Base-by-base conservation (phyloP, 2,329 filamentous ascomycete species). In the Zalaria sp. region DNA sequence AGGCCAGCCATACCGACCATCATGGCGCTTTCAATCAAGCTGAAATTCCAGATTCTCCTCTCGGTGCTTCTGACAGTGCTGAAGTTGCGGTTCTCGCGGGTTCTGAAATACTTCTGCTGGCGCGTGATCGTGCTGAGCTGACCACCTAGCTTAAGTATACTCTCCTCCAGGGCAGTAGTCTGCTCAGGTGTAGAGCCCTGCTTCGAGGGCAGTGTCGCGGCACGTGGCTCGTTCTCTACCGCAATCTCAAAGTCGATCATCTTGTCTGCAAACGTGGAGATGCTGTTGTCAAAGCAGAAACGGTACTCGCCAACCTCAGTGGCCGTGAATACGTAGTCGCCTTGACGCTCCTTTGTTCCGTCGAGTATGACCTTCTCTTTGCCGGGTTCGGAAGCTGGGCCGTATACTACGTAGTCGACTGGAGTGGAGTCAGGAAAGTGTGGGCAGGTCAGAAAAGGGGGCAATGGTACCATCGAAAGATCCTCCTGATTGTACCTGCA, bases 81-180 rank as follows among this genome's bases (percentile, higher is more conserved):
- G 67, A 98, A 96, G 68, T 98, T 98, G 47, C 91, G 77, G 73
- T 98, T 98, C 72, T 98, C 91, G 51, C 91, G 80, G 3, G 91
- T 98, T 48, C 93, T 83, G 79, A 98, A 98, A 71, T 98, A 98
- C 63, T 98, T 98, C 59, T 98, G 91, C 69, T 94, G 95, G 57
- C 91, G 78, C 35, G 84, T 87, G 58, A 98, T 91, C 47, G 88
- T 95, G 9, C 87, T 94, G 39, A 98, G 69, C 59, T 93, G 86
- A 49, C 85, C 81, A 8, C 87, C 94, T 46, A 98, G 74, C 69
- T 94, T 95, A 71, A 91, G 86, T 55, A 96, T 83, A 34, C 86
- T 89, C 67, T 98, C 89, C 62, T 96, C 89, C 38, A 98, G 73
- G 5, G 77, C 76, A 37, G 80, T 79, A 2, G 89, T 91, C 63